Percentiles rank a stretch among this genome's conserved stretches.
phyloP scores from a whole-genome alignment of 306 rosid species.

The Vigna hirtella region DNA sequence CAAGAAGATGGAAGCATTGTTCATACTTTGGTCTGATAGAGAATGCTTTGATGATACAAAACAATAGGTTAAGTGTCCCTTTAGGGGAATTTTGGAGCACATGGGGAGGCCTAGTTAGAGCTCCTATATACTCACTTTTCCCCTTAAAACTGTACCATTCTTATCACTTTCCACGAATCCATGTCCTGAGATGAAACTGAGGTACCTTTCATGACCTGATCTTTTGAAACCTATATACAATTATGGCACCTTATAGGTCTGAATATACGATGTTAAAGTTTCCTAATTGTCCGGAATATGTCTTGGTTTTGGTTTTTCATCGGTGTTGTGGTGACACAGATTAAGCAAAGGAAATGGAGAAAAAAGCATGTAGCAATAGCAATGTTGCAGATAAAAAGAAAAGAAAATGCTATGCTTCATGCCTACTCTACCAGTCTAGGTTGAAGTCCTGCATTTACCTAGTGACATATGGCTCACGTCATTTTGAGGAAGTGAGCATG shows the following conservation, averaged over 20 bases:
- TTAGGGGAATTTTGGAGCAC: conserved; percentile 6
- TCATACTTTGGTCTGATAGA: conserved; percentile 8
- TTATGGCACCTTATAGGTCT: conserved; percentile 22
- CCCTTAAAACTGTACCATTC: conserved; percentile 23
- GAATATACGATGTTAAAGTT: conserved; percentile 28
- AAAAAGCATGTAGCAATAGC: conserved; percentile 23
- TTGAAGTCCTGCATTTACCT: conserved; percentile 7
- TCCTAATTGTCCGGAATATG: conserved; percentile 50
- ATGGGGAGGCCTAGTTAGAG: conserved; percentile 24
- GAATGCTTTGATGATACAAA: neutral
- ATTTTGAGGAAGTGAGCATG: conserved; percentile 45
- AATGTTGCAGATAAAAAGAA: conserved; percentile 18
- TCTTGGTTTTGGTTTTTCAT: conserved; percentile 17
- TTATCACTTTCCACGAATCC: neutral
- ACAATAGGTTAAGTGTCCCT: neutral
- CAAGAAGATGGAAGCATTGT: conserved; percentile 27
- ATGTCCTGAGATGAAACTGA: conserved; percentile 4
- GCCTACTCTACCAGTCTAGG: conserved; percentile 30
- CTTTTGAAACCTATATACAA: conserved; percentile 37
- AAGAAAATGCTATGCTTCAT: conserved; percentile 12
- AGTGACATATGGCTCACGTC: conserved; percentile 67
- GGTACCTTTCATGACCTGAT: conserved; percentile 40
- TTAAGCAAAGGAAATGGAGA: conserved; percentile 27
- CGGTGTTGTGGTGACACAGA: conserved; percentile 30
- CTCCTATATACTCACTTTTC: neutral